Percentiles rank a stretch among this genome's conserved stretches.
Evolutionary conservation across 2,329 filamentous ascomycete species (phyloP).

Genomic region (Cadophora malorum): DNA sequence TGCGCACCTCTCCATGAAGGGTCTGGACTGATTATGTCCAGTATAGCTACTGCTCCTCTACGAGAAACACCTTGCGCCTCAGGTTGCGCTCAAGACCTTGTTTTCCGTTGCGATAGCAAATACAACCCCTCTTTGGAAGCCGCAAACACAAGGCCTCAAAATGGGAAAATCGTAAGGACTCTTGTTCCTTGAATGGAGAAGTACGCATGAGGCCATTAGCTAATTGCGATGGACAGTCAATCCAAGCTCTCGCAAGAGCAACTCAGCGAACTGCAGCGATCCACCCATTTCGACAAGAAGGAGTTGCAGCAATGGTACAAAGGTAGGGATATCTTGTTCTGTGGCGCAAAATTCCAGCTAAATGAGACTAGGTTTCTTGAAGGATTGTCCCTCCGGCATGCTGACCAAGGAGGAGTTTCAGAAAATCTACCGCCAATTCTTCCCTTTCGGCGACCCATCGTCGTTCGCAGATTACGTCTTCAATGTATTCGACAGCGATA

Average conservation of each 20-base stretch:
- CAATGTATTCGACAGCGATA: constrained; percentile 98
- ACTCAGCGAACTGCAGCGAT: constrained; percentile 92
- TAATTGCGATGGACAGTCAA: constrained; percentile 66
- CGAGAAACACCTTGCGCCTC: constrained; percentile 10
- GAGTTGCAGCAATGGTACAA: constrained; percentile 99
- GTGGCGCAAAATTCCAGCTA: constrained; percentile 24
- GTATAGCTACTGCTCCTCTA: neutral
- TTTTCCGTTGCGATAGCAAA: constrained; percentile 1
- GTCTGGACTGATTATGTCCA: neutral
- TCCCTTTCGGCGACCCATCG: constrained; percentile 96
- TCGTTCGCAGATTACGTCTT: constrained; percentile 99
- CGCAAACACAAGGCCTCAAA: constrained; percentile 27
- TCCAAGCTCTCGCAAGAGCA: constrained; percentile 98
- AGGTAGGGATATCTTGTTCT: constrained; percentile 62
- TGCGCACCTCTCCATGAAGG: neutral
- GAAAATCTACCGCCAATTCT: constrained; percentile 99
- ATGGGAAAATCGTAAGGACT: constrained; percentile 63
- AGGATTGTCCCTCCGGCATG: constrained; percentile 96
- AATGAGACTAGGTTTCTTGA: constrained; percentile 78
- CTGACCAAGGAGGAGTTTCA: constrained; percentile 99
- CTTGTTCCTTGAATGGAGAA: constrained; percentile 22
- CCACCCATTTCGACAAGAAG: constrained; percentile 99
- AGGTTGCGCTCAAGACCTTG: constrained; percentile 14
- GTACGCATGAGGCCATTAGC: neutral
- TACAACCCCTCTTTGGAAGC: neutral